Conservation (phyloP, 805 yeast genomes). For the Candida quercuum region DNA sequence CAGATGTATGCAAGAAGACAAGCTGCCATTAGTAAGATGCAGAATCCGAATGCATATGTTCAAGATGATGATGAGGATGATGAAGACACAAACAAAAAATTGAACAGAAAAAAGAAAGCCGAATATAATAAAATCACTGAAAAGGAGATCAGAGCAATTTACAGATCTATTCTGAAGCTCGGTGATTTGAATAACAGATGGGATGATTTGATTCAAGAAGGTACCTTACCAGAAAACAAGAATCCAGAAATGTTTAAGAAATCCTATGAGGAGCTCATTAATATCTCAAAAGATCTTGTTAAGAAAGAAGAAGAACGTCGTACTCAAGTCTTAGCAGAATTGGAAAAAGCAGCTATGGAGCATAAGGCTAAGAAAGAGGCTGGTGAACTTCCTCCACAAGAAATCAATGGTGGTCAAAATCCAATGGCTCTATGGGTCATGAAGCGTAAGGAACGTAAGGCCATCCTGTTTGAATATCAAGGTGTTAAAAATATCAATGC, state of each 20-base stretch:
- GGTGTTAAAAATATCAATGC: conserved; percentile 90
- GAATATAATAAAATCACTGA: conserved; percentile 65
- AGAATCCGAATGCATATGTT: conserved; percentile 38
- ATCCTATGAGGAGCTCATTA: conserved; percentile 68
- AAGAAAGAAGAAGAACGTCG: conserved; percentile 64
- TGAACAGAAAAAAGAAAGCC: conserved; percentile 29
- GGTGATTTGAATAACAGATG: conserved; percentile 77
- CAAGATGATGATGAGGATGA: conserved; percentile 36
- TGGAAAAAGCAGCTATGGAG: conserved; percentile 56
- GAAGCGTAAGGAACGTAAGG: conserved; percentile 81
- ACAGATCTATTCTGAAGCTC: conserved; percentile 71
- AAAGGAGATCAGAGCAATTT: conserved; percentile 79
- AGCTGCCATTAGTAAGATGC: conserved; percentile 61
- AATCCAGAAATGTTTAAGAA: conserved; percentile 73
- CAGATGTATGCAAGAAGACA: conserved; percentile 81
- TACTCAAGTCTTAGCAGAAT: conserved; percentile 43
- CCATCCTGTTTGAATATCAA: conserved; percentile 80
- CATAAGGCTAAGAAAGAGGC: conserved; percentile 41
- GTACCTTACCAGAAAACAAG: conserved; percentile 78
- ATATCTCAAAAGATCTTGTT: conserved; percentile 54
- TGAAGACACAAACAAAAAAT: conserved; percentile 28
- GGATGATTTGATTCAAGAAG: conserved; percentile 86
- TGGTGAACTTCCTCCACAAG: conserved; percentile 25
- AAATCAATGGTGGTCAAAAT: conserved; percentile 30
- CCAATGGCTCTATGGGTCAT: conserved; percentile 50